phyloP scores from a whole-genome alignment of 164 flowering plant species.

The Stephania japonica region DNA sequence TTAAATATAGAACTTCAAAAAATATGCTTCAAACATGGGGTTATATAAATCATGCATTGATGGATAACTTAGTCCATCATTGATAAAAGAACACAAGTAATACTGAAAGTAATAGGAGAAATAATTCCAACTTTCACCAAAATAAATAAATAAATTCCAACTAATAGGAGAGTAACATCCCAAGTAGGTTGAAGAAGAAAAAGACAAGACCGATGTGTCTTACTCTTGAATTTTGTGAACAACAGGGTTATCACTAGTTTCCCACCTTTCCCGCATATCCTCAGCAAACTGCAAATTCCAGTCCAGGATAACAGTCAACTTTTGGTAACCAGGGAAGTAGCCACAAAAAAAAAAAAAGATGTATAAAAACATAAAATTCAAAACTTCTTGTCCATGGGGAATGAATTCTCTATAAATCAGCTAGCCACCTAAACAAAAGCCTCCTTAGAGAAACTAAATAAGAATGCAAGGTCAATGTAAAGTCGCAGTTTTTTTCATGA shows the following conservation, averaged over 20 bases:
- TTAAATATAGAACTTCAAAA: background rate
- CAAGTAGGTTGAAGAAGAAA: background rate
- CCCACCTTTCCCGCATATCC: constrained; percentile 89
- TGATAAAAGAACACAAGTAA: background rate
- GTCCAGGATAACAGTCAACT: background rate
- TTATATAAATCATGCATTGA: background rate
- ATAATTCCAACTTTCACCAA: no score
- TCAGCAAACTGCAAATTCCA: constrained; percentile 64
- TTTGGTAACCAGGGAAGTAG: no score
- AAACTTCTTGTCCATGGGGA: no score
- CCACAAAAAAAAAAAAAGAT: no score
- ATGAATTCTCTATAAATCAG: no score
- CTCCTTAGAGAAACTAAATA: background rate
- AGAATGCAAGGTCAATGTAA: background rate
- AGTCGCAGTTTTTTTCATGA: background rate
- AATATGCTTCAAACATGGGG: background rate
- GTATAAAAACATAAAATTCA: no score
- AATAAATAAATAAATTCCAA: no score
- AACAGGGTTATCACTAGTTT: constrained; percentile 83
- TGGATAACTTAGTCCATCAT: background rate
- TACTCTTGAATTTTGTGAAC: constrained; percentile 99
- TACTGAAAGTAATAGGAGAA: background rate
- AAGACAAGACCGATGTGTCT: constrained; percentile 3
- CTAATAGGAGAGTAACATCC: background rate
- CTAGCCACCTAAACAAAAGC: background rate